Evolutionary conservation across 2,329 filamentous ascomycete species (phyloP), one percentile per base, ranked within the genome.

Genomic region (Nigrospora oryzae): DNA sequence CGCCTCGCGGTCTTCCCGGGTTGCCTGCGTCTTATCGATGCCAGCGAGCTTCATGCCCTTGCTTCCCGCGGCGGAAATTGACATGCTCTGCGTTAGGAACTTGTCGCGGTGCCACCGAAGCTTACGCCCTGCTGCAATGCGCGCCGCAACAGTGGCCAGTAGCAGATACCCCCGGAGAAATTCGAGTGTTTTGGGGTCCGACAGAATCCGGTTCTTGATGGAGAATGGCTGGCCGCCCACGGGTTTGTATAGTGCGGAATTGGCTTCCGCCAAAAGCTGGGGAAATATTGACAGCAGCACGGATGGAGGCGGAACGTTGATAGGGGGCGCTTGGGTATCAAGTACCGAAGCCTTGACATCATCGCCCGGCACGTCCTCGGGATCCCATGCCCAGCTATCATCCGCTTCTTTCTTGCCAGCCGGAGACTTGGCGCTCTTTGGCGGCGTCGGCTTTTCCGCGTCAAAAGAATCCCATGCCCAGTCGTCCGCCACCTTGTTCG

Each of bases 21-120:
- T 73, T n/a, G 78, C 73, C 62, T 96, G 89, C 4, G 81, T 77
- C 64, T 86, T 91, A 64, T 95, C 90, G 36, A 97, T 71, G 12
- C 88, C 85, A 0, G 84, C 79, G 16, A 97, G 77, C 65, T 96
- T 97, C 91, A 97, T 96, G 4, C 91, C 83, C 55, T 86, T 88
- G 43, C 81, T 78, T 3, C 82, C 83, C 3, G 83, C 77, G 14
- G 81, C 80, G 1, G 88, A 87, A 49, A 97, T 95, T 46, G 85
- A 82, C 86, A 95, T 95, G 57, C 84, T 83, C 63, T 95, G 89
- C 2, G 86, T 79, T 12, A 97, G 71, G 49, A 89, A 81, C 49
- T 80, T 84, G 64, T 97, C 91, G 44, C 91, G 79, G 61, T 95
- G 91, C 91, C 91, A 97, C 46, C 91, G 84, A 42, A 86, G 70